These are phyloP conservation scores for Trichaptum fuscoviolaceum DNA, from an alignment of 768 basidiomycete species.

Conservation along the genomic window DNA sequence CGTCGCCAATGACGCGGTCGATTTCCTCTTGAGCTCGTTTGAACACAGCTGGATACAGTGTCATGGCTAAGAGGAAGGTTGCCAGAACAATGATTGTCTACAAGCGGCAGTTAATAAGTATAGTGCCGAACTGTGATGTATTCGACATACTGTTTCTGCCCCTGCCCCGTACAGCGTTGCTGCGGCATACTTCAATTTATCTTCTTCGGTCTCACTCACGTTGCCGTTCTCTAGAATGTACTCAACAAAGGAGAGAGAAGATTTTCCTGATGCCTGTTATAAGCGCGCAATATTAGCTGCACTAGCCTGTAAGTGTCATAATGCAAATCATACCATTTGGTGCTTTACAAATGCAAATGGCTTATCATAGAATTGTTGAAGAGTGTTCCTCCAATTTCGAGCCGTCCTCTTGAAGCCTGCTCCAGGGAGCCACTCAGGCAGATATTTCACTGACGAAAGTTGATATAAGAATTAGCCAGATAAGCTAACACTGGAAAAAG, in stretches of 20 bases:
- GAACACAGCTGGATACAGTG: background rate
- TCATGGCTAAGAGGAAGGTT: background rate
- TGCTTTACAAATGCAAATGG: constrained; percentile 55
- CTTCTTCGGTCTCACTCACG: constrained; percentile 6
- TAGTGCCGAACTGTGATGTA: background rate
- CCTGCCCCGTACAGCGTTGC: constrained; percentile 17
- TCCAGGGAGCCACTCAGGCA: constrained; percentile 67
- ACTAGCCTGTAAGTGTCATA: background rate
- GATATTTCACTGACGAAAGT: constrained; percentile 35
- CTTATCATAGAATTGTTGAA: constrained; percentile 58
- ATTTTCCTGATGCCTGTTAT: background rate
- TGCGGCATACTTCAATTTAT: constrained; percentile 18
- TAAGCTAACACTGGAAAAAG: too few species aligned
- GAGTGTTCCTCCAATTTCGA: constrained; percentile 52
- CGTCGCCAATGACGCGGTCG: background rate
- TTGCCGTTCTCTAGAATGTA: background rate
- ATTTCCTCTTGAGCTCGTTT: background rate
- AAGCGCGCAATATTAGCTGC: background rate
- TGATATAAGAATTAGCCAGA: background rate
- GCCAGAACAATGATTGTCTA: background rate
- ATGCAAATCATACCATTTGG: background rate
- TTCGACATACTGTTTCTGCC: constrained; percentile 5
- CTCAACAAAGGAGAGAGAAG: background rate
- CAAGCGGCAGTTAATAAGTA: background rate
- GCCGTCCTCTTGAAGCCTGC: constrained; percentile 62